phyloP scores from a whole-genome alignment of 73 alveolate genomes.

The Paramecium tetraurelia region DNA sequence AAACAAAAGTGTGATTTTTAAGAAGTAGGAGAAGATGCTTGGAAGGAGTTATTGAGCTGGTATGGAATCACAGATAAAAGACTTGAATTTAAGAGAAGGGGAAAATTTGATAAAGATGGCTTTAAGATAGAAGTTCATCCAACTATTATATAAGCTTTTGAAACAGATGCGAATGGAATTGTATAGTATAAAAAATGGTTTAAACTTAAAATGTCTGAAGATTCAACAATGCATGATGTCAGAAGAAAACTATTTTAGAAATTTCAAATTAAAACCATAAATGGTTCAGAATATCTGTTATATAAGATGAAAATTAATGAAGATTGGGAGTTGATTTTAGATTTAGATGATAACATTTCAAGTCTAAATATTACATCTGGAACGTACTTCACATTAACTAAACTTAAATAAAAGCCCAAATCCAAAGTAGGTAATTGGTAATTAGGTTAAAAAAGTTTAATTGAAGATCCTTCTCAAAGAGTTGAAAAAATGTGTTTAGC shows the following conservation, averaged over 20 bases:
- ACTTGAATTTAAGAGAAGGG: not conserved
- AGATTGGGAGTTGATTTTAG: not conserved
- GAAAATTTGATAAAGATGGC: not conserved
- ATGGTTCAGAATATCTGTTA: not conserved
- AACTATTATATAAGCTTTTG: not conserved
- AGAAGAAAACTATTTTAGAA: not conserved
- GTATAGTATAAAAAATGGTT: not conserved
- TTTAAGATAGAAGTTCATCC: not conserved
- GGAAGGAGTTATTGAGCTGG: not conserved
- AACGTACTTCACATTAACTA: not conserved
- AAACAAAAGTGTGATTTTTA: not conserved
- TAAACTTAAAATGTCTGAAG: not conserved
- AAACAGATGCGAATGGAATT: not conserved
- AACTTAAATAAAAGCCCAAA: not conserved
- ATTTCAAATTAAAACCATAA: not conserved
- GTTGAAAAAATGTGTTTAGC: not conserved
- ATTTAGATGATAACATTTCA: not conserved
- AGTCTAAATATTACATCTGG: not conserved
- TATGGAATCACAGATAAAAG: not conserved
- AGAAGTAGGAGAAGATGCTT: not conserved
- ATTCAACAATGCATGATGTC: not conserved
- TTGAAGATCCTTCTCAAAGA: not conserved
- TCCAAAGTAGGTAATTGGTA: not conserved
- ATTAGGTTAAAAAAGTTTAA: not conserved
- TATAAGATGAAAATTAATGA: not conserved